Evolutionary conservation across 768 basidiomycete species (phyloP), one percentile per base, ranked within the genome.

Genomic region (Leccinellum luteum): DNA sequence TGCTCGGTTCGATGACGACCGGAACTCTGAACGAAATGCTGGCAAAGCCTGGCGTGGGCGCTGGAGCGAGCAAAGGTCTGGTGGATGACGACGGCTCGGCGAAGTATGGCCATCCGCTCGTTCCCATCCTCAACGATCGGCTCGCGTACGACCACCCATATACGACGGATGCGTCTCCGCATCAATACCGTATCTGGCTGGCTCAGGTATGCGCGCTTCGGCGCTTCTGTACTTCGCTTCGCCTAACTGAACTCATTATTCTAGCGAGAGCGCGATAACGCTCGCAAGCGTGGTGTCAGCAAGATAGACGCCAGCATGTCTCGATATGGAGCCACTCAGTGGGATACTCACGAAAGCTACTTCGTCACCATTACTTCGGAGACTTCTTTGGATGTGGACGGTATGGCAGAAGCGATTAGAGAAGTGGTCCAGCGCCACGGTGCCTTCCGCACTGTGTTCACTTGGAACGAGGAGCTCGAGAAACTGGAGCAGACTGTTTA

Each of bases 131-230:
- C 25, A 72, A 71, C 34, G 66, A 72, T 34, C 65, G 66, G 34
- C 66, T 72, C 23, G 70, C 70, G 19, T 71, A 72, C 27, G 70
- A 72, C 21, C 62, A 72, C 41, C 64, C 70, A 1, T 71, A 72
- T 57, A 70, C 65, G 14, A 47, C 70, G 0, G 70, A 72, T 35
- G 70, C 65, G 8, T 67, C 65, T 6, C 64, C 65, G 1, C 62
- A 67, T 21, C 65, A 66, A 30, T 66, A 67, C 52, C 70, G 70
- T 12, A 71, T 71, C 28, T 71, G 70, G 70, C 53, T 71, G 41
- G 70, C 70, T 32, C 70, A 71, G 68, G 69, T 72, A 58, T 23
- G 63, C 13, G 4, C 25, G 28, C 19, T 25, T 14, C 27, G 3
- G 17, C 34, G 14, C 13, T 48, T 3, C 2, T 3, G 15, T 21